phyloP scores from a whole-genome alignment of 495 filamentous ascomycete species.

The Neurospora cerealis region DNA sequence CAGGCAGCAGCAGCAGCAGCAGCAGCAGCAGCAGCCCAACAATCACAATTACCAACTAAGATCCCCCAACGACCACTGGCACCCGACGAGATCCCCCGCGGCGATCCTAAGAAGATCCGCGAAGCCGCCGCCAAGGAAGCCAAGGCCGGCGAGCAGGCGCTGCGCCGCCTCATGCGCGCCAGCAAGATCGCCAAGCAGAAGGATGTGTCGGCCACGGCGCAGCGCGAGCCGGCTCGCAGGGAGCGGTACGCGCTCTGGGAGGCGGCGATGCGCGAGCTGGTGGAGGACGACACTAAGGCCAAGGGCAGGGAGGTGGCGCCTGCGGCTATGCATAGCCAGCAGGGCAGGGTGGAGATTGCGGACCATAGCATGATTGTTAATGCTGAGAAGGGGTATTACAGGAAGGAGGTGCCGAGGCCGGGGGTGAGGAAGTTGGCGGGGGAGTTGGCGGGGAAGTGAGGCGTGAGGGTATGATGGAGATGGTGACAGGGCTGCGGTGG shows the following conservation, averaged over 20 bases:
- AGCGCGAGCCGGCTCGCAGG: constrained; percentile 22
- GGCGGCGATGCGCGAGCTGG: constrained; percentile 28
- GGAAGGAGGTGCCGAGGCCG: constrained; percentile 24
- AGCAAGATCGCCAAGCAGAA: constrained; percentile 39
- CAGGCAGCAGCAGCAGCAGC: not conserved
- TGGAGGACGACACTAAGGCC: constrained; percentile 40
- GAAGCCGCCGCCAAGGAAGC: constrained; percentile 34
- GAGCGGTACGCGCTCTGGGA: constrained; percentile 35
- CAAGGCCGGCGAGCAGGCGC: constrained; percentile 35
- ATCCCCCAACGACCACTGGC: constrained; percentile 17
- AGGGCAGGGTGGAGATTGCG: constrained; percentile 30
- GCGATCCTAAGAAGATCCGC: constrained; percentile 30
- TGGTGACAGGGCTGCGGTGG: not conserved
- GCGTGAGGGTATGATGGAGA: not conserved
- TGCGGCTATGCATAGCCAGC: constrained; percentile 37
- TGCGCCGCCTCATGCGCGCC: constrained; percentile 34
- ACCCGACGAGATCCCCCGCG: constrained; percentile 21
- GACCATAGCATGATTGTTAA: constrained; percentile 42
- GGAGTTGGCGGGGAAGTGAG: constrained; percentile 8
- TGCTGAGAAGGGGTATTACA: constrained; percentile 22
- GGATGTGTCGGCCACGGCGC: constrained; percentile 31
- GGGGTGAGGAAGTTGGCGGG: constrained; percentile 11
- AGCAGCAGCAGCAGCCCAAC: constrained; percentile 2
- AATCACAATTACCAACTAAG: constrained; percentile 1
- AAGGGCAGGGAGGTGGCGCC: constrained; percentile 61